Base-by-base conservation (phyloP, 345 rosid species). In the Clausena lansium region DNA sequence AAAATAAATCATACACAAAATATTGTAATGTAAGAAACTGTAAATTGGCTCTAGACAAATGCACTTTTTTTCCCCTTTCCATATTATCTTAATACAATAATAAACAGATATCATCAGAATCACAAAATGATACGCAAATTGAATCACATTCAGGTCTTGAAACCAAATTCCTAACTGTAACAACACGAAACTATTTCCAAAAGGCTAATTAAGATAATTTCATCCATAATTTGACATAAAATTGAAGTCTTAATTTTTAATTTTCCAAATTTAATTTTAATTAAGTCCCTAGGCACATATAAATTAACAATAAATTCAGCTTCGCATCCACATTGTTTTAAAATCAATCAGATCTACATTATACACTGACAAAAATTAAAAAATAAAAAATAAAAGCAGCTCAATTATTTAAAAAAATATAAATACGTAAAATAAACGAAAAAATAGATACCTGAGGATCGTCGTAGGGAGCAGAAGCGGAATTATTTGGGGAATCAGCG, bases 401-500 rank as follows among this genome's bases (percentile, higher is more conserved):
- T 57, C 71, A 17, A 59, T 47, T 57, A 61, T 17, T 17, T 15
- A 24, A 39, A 24, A n/a, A 27, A 68, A 28, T n/a, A 66, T 20
- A 4, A 33, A 24, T 30, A 55, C 0, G 2, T 47, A 58, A 24
- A 35, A 22, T 14, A 36, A 55, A 41, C 70, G 45, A 80, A 35
- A 38, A 39, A 74, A 15, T 74, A 25, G 67, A 36, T 70, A 91
- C 94, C 93, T 85, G 85, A 77, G 87, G 82, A 81, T 79, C 77
- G 76, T 84, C 76, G 41, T 84, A 28, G 39, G 89, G 39, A 32
- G 90, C 72, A 70, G 90, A 84, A 15, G 85, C 36, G 60, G 87
- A 70, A 78, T 84, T 75, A 68, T 63, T 66, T 0, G 87, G 83
- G 4, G 98, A 87, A 84, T 88, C 90, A 17, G 88, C 81, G 70